Evolutionary conservation across 495 filamentous ascomycete genomes (phyloP), one percentile per base, ranked within the genome.

Genomic region (Neurospora sublineolata): DNA sequence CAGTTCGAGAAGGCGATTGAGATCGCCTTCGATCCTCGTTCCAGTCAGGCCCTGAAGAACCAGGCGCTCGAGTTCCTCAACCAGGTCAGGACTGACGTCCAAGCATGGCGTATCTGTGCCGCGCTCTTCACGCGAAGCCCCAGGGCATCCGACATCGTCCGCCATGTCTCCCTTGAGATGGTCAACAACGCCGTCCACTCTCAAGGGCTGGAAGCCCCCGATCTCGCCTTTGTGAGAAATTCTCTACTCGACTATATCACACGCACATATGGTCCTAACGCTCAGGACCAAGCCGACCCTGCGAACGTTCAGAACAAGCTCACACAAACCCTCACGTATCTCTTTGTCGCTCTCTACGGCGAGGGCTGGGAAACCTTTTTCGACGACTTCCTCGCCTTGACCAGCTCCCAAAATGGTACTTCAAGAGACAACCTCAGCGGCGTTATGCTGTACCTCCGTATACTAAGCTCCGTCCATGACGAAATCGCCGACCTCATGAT

Each of bases 401-500:
- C 91, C 14, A 81, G 82, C 12, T 84, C 86, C 70, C 86, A 87
- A 12, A 83, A 83, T 44, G 82, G 82, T 72, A 75, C 77, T 60
- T 81, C 80, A 52, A 85, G 84, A 70, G 89, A 94, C 77, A 97
- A 97, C 80, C 78, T 86, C 67, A 75, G 85, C 5, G 94, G 92
- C 14, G 91, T 95, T 67, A 83, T 93, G 40, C 87, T 99, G 74
- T 99, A 97, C 82, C 85, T 99, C 42, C 91, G 94, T 67, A 87
- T 96, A 73, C 85, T 97, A 60, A 85, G 89, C 77, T 93, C 93
- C 44, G 89, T 99, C 42, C 95, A 99, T 77, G 95, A 99, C 76
- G 95, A 99, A 80, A 96, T 99, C 80, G 95, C 94, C 67, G 95
- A 99, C 83, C 86, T 93, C 37, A 83, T 97, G 69, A 83, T 97